phyloP scores from a whole-genome alignment of 306 rosid species.

The Boehmeria nivea region DNA sequence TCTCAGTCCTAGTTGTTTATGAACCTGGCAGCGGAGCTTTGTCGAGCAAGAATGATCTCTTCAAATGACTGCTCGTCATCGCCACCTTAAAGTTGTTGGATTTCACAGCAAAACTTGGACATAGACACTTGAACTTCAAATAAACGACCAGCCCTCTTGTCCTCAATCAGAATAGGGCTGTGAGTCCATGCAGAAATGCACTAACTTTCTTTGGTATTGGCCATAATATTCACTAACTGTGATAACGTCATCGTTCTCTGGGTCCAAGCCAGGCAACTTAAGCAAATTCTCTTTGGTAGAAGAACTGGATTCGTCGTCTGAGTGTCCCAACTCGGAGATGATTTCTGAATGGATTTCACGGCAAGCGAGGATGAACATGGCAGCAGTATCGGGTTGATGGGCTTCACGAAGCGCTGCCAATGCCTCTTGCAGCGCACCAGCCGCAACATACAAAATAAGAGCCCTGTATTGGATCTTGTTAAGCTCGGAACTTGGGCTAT shows the following conservation, averaged over 20 bases:
- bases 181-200: constrained; percentile 93
- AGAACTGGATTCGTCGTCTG: constrained; percentile 50
- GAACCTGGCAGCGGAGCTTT: too few species aligned
- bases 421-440: constrained; percentile 93
- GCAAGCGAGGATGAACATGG: constrained; percentile 92
- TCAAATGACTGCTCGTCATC: constrained; percentile 3
- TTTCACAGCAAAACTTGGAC: not conserved
- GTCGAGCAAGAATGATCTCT: not conserved
- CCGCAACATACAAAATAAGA: constrained; percentile 80
- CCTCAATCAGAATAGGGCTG: constrained; percentile 62
- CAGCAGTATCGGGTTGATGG: constrained; percentile 87
- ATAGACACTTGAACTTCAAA: constrained; percentile 12
- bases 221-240: constrained; percentile 78
- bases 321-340: constrained; percentile 39
- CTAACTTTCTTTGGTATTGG: constrained; percentile 79
- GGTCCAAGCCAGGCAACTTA: constrained; percentile 61
- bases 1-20: too few species aligned
- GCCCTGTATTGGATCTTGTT: constrained; percentile 57
- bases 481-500: constrained; percentile 25
- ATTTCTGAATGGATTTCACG: constrained; percentile 72
- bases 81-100: constrained; percentile 5
- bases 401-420: constrained; percentile 89
- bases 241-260: constrained; percentile 71
- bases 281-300: constrained; percentile 37
- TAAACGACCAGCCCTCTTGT: constrained; percentile 1